Percentiles rank a stretch among this genome's conserved stretches.
Conservation (phyloP, 2,329 filamentous ascomycete species). For the Madurella fahalii region DNA sequence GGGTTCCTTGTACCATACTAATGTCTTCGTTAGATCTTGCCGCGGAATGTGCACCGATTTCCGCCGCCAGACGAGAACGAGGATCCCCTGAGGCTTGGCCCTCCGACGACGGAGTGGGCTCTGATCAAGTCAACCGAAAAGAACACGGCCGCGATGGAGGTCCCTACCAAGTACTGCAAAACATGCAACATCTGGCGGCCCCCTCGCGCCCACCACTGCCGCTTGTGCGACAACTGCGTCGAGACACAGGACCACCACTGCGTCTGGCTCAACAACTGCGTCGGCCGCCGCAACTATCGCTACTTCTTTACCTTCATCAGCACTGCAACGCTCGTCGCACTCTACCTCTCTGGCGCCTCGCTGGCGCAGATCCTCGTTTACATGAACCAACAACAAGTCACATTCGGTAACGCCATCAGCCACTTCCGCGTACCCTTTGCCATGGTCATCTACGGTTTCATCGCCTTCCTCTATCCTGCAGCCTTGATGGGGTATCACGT, state of each 20-base stretch:
- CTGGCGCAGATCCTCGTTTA: slow-evolving; percentile 79
- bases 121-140: slow-evolving; percentile 77
- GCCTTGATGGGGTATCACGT: slow-evolving; percentile 85
- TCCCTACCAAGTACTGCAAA: slow-evolving; percentile 96
- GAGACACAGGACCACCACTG: slow-evolving; percentile 98
- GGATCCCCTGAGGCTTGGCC: slow-evolving; percentile 76
- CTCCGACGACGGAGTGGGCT: slow-evolving; percentile 89
- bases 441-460: slow-evolving; percentile 76
- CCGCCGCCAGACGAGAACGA: slow-evolving; percentile 71
- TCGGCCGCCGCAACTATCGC: slow-evolving; percentile 94
- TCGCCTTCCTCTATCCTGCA: slow-evolving; percentile 74
- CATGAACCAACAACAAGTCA: slow-evolving; percentile 56
- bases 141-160: slow-evolving; percentile 85
- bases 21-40: slow-evolving; percentile 64
- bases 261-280: slow-evolving; percentile 98
- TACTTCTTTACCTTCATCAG: slow-evolving; percentile 94
- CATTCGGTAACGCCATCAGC: slow-evolving; percentile 64
- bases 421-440: slow-evolving; percentile 79
- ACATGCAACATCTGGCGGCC: slow-evolving; percentile 98
- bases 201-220: slow-evolving; percentile 91
- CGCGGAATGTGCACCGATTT: slow-evolving; percentile 85
- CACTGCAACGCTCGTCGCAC: slow-evolving; percentile 68
- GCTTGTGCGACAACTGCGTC: slow-evolving; percentile 93
- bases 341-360: slow-evolving; percentile 72
- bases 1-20: slow-evolving; percentile 2